Conservation (phyloP, 805 yeast species). For the Metschnikowia proteae region DNA sequence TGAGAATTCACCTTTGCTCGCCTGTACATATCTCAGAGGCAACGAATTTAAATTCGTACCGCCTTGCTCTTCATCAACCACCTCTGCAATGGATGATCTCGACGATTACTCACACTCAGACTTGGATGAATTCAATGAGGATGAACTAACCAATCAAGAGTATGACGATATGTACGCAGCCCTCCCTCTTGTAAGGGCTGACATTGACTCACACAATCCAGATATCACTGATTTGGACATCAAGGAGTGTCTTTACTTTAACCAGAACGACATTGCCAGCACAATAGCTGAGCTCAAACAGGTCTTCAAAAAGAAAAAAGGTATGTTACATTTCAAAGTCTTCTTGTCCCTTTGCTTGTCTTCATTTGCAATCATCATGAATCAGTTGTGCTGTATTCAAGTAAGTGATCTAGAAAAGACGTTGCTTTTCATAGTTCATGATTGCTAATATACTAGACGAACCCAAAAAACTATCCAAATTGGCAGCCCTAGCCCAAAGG, state of each 20-base stretch:
- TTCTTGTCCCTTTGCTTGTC: neutral
- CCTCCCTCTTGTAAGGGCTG: constrained; percentile 41
- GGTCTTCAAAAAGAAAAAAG: constrained; percentile 32
- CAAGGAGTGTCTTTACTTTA: constrained; percentile 56
- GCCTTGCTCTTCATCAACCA: neutral
- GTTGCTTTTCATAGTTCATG: constrained; percentile 10
- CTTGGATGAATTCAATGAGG: constrained; percentile 37
- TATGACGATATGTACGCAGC: constrained; percentile 40
- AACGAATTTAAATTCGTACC: neutral
- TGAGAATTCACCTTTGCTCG: neutral
- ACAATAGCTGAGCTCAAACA: constrained; percentile 46
- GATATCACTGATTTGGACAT: constrained; percentile 47
- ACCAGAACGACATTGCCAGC: constrained; percentile 52
- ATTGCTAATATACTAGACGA: constrained; percentile 19
- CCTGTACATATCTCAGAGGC: neutral
- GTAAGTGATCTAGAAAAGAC: constrained; percentile 6
- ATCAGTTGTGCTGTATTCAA: constrained; percentile 5
- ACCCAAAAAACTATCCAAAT: constrained; percentile 16
- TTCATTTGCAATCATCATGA: constrained; percentile 3
- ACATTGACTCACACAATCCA: constrained; percentile 38
- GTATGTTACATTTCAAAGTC: constrained; percentile 35
- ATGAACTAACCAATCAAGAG: constrained; percentile 36
- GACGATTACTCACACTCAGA: constrained; percentile 26
- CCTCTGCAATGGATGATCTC: constrained; percentile 11
- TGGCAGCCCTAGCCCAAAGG: constrained; percentile 9